Evolutionary conservation across 2,329 filamentous ascomycete species (phyloP), one percentile per base, ranked within the genome.

Genomic region (Clarireedia hainanense): DNA sequence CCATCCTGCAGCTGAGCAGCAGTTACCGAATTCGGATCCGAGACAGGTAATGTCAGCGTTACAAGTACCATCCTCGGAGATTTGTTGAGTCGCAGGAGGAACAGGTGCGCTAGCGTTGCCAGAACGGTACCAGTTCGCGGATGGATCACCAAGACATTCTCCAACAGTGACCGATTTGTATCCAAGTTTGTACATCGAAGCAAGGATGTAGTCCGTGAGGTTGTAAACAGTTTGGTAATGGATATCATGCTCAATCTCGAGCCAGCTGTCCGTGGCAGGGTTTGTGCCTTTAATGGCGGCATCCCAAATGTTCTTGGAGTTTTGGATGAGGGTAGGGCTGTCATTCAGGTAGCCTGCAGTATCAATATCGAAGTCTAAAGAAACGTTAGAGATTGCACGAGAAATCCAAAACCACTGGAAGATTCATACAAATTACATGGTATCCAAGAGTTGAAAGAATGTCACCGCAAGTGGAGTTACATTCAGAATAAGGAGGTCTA

Each of bases 261-360:
- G 69, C 65, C 74, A 80, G 55, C 61, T 67, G 9, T 51, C 46
- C 4, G 58, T 64, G 0, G 51, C 51, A 4, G 51, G 60, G 23
- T 64, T 60, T 6, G 56, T 50, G 7, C 36, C 40, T 10, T 59
- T 53, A 39, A 68, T 60, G 2, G 62, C 58, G 2, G 46, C 34
- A 34, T 66, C 62, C 61, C 65, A 67, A 45, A 72, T 74, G 58
- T 76, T 68, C 66, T 78, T 76, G 30, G 76, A 71, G 52, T 73
- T 73, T 60, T 77, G 73, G 50, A 78, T 77, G 57, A 71, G 61
- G 20, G 61, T 66, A 9, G 74, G 68, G 39, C 65, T 65, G 42
- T 71, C 69, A 52, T 79, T 73, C 56, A 76, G 63, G 61, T 78
- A 79, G 59, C 78, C 76, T 30, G 74, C 73, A 9, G 77, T 79